phyloP scores from a whole-genome alignment of 2,329 filamentous ascomycete genomes.

The Botryotinia narcissicola region DNA sequence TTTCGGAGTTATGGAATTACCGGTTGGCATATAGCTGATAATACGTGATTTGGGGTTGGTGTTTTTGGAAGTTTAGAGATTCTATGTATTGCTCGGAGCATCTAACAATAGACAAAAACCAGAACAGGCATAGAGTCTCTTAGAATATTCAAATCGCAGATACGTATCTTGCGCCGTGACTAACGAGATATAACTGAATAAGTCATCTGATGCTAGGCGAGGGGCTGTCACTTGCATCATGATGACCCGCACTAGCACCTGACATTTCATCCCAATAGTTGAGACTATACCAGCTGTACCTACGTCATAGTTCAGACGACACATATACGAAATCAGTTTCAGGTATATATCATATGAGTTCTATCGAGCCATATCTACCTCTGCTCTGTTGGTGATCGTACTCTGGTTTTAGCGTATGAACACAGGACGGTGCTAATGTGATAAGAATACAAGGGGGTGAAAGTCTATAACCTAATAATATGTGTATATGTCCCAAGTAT shows the following conservation, averaged over 20 bases:
- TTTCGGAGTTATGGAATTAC: not conserved
- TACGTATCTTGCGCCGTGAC: not conserved
- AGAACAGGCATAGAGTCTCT: not conserved
- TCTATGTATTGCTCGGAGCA: not conserved
- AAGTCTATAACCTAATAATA: not conserved
- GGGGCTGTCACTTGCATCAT: not conserved
- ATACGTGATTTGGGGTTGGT: not conserved
- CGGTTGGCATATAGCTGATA: not conserved
- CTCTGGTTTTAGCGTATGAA: not conserved
- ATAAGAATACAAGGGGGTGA: not conserved
- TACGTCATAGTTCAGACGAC: not conserved
- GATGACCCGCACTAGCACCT: not conserved
- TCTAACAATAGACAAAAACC: not conserved
- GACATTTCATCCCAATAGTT: not conserved
- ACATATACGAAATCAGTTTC: not conserved
- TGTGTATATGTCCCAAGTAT: fast-evolving
- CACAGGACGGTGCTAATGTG: not conserved
- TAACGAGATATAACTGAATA: not conserved
- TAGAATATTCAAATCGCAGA: not conserved
- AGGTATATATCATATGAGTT: not conserved
- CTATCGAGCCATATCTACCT: not conserved
- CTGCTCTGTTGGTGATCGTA: not conserved
- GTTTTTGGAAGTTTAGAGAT: not conserved
- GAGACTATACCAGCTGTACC: not conserved
- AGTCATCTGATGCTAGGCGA: conserved; percentile 4